phyloP scores from a whole-genome alignment of 306 rosid species.

The Boehmeria nivea region DNA sequence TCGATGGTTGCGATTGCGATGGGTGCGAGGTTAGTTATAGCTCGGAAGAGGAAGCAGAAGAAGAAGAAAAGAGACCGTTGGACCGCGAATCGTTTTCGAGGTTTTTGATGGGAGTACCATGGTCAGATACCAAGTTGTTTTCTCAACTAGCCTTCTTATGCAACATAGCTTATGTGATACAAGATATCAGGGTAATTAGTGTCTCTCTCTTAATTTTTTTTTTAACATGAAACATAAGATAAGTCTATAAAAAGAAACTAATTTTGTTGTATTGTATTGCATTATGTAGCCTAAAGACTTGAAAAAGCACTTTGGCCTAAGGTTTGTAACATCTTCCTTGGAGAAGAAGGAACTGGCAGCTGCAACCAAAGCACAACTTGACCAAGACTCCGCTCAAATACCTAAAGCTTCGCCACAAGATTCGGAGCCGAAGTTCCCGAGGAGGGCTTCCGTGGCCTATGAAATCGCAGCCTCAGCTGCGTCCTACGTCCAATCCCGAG shows the following conservation, averaged over 20 bases:
- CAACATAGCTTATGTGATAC: conserved; percentile 86
- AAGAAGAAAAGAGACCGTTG: conserved; percentile 23
- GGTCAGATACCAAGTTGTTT: conserved; percentile 62
- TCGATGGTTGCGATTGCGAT: conserved; percentile 44
- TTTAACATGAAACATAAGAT: background rate
- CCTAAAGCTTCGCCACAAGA: conserved; percentile 25
- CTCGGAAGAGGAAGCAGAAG: conserved; percentile 47
- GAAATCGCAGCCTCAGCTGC: conserved; percentile 89
- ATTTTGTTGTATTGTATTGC: background rate
- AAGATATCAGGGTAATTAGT: conserved; percentile 55
- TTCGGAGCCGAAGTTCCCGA: conserved; percentile 17
- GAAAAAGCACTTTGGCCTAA: conserved; percentile 52
- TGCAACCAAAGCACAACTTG: conserved; percentile 37
- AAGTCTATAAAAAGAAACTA: too few relatives aligned
- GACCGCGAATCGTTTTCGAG: conserved; percentile 48
- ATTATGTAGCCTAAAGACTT: conserved; percentile 63
- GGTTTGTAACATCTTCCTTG: conserved; percentile 68
- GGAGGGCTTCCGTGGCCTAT: conserved; percentile 51
- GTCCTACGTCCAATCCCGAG: conserved; percentile 56
- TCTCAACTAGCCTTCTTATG: conserved; percentile 72
- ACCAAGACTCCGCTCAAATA: conserved; percentile 37
- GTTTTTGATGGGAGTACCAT: conserved; percentile 54
- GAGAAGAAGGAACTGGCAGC: conserved; percentile 59
- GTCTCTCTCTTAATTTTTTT: conserved; percentile 1
- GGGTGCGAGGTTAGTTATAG: conserved; percentile 54